Evolutionary conservation across 495 filamentous ascomycete genomes (phyloP), one percentile per base, ranked within the genome.

Genomic region (Xylaria telfairii): DNA sequence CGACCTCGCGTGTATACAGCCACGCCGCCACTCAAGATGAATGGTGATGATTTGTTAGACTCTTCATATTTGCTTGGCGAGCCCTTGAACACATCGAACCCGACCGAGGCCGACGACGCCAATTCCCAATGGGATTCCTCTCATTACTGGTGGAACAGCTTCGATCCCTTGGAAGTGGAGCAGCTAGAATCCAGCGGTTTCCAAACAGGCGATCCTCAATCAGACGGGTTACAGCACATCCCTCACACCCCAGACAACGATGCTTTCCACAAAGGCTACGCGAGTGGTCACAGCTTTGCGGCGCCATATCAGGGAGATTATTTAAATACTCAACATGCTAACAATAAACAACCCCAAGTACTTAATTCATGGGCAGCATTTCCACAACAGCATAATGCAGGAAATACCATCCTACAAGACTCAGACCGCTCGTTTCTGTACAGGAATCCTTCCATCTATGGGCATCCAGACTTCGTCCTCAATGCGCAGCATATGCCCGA

Each of bases 41-140:
- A 68, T 8, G 1, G 13, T 13, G 7, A 5, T 30, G 49, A 24
- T 28, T 61, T 37, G 12, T 61, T 37, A 6, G 26, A 21, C 32
- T 46, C 63, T 37, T 0, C 32, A n/a, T 61, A 47, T 51, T 5
- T 13, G 12, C 54, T 28, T 41, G 41, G 39, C 8, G 54, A 49
- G 19, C 30, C 56, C 1, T 51, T 68, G 28, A 13, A 28, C 56
- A 9, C 67, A 4, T 39, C 56, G 30, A 68, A 61, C 47, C n/a
- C 66, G 8, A 12, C 41, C 42, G 54, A 68, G 28, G 28, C 32
- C 56, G 67, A 47, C 9, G 67, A 61, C 28, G n/a, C 26, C 67
- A 61, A 24, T 61, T 61, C 67, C 44, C 34, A 41, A 5, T 61
- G 47, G 37, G 65, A 17, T 12, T 30, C 39, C 15, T 2, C 21